Evolutionary conservation across 202 grass and related monocot genomes (phyloP).

Genomic region (Carex sylvatica): DNA sequence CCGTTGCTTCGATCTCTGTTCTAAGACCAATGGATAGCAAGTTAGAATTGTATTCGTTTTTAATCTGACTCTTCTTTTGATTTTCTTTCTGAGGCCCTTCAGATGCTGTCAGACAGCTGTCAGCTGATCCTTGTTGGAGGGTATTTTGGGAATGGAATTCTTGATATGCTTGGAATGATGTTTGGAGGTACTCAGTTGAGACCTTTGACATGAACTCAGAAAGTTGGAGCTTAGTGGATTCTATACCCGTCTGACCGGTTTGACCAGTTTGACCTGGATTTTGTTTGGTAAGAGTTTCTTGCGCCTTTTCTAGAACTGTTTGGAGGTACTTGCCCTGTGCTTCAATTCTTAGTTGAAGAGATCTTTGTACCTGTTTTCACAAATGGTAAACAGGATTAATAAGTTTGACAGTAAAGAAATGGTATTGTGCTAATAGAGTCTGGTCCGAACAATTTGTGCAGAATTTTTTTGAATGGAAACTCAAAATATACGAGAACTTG

Average conservation of each 20-base stretch:
- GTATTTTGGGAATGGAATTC: constrained; percentile 56
- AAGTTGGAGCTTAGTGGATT: constrained; percentile 69
- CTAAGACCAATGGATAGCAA: constrained; percentile 54
- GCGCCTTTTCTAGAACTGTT: constrained; percentile 85
- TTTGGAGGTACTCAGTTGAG: constrained; percentile 64
- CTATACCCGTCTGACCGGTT: constrained; percentile 48
- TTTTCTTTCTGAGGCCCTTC: constrained; percentile 76
- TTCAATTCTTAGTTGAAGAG: constrained; percentile 91
- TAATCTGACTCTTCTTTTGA: constrained; percentile 19
- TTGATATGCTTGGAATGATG: constrained; percentile 54
- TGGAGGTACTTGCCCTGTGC: constrained; percentile 94
- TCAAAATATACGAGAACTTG: neutral
- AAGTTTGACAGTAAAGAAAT: neutral
- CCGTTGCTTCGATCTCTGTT: constrained; percentile 29
- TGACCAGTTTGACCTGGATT: constrained; percentile 43
- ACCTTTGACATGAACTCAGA: constrained; percentile 80
- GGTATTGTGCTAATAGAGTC: neutral
- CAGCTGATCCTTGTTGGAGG: constrained; percentile 60
- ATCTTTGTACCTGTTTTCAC: constrained; percentile 73
- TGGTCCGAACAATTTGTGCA: neutral
- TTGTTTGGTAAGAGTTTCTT: constrained; percentile 77
- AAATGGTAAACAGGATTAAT: neutral
- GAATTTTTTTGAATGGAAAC: neutral
- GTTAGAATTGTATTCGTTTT: constrained; percentile 29
- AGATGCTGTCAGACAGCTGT: constrained; percentile 85